Evolutionary conservation across 805 yeast genomes (phyloP), one percentile per base, ranked within the genome.

Genomic region (Dipodascopsis tothii): DNA sequence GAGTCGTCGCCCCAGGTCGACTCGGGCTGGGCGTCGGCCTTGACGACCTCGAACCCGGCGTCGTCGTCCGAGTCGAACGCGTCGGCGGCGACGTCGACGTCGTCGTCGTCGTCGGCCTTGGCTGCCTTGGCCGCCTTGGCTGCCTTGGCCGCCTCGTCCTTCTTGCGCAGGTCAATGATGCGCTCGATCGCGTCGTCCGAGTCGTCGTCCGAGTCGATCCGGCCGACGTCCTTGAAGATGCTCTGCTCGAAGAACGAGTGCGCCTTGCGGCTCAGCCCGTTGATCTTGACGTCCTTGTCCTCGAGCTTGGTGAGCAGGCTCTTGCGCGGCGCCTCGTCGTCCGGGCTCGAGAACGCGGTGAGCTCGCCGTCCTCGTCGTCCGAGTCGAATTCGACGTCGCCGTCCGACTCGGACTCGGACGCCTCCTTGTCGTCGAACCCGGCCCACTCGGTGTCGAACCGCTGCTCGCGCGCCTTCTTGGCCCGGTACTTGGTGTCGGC

Each of bases 401-500:
- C 64, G 3, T 52, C 57, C 3, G 41, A 41, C 6, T 42, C 39
- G 22, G 44, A 39, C n/a, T 50, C 60, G 18, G 45, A 30, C 14
- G 44, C 35, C 20, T 37, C 40, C 4, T 21, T 39, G 21, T 52
- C 56, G 16, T 62, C 55, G 33, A 72, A 67, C 22, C 77, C 78
- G 21, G 68, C 71, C 78, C 78, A 73, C 17, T 66, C 70, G 39
- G 69, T 72, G 37, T 72, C 76, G 40, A 66, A 66, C 14, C 45
- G 65, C 43, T 70, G 73, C 9, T 75, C 75, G 42, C 80, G 67
- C 34, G 70, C 66, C 49, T 67, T 64, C 58, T 74, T 72, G 17
- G 80, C 80, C 27, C 70, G 64, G 51, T 65, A 72, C 49, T 70
- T 74, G 17, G 80, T 73, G 45, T 73, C 74, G 19, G 58, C 37